Evolutionary conservation across 164 flowering plant species (phyloP), one percentile per base, ranked within the genome.

Genomic region (Dillenia suffruticosa): DNA sequence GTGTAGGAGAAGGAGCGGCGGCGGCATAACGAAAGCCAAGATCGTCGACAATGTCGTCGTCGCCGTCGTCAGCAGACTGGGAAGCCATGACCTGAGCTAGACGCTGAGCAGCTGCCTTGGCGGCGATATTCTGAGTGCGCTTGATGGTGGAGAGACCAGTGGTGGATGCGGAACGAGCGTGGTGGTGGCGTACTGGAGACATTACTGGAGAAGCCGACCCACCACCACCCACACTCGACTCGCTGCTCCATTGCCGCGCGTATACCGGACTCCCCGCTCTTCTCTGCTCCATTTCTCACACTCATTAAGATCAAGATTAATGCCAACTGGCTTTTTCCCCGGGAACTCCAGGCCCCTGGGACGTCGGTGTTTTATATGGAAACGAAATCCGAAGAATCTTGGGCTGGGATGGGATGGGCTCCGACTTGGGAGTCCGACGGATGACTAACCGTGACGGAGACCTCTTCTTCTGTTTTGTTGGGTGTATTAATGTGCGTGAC

Each of bases 1-100:
- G 43, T 32, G 75, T 58, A 3, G 84, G 82, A 5, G 83, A 77
- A 50, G 77, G 81, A 63, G 70, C 76, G 40, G 40, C 40, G 40
- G 40, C 40, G 40, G 40, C 40, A 51, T 74, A 81, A 9, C 82
- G 75, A 61, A 83, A 75, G 9, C 75, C 82, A 1, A 84, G 74
- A 62, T 79, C 82, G 48, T 48, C 66, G 43, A 46, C 64, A 44
- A 55, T 74, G 16, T 68, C 84, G 12, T 79, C 85, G 9, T 71
- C 84, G 9, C 81, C 86, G 49, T 82, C 70, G 65, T 67, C 78
- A 44, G 79, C 63, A 1, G 86, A 70, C 67, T 82, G 89, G 13
- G 92, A 81, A 10, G 92, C 86, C 92, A 86, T 86, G 63, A 84
- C 92, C 73, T 81, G 83, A 65, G 92, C 92, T 11, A 86, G 84